Conservation (phyloP, 1,284 basidiomycete species). For the Filobasidium uniguttulatum region DNA sequence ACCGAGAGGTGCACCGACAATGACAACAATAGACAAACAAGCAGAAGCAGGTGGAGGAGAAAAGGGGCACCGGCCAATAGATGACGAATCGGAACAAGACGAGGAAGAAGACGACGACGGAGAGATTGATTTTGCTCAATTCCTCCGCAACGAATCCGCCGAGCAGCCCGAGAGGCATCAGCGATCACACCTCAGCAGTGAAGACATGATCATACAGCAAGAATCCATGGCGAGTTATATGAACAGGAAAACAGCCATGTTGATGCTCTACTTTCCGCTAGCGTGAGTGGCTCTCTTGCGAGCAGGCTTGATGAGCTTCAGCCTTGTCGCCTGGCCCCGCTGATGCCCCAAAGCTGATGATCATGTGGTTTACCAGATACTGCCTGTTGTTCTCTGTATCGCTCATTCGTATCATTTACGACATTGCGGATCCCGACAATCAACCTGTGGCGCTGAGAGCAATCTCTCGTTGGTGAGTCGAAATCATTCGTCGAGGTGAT, state of each 20-base stretch:
- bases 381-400: conserved; percentile 35
- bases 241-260: conserved; percentile 36
- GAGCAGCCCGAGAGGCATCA: conserved; percentile 13
- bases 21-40: not conserved
- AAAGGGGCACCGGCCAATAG: too few relatives aligned
- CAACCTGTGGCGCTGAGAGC: conserved; percentile 29
- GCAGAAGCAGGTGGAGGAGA: conserved; percentile 7
- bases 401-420: conserved; percentile 35
- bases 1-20: not conserved
- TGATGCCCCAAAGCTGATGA: not conserved
- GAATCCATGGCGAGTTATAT: conserved; percentile 36
- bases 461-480: conserved; percentile 30
- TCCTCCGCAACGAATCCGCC: conserved; percentile 22
- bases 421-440: conserved; percentile 24
- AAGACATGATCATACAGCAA: conserved; percentile 27
- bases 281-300: conserved; percentile 24
- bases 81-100: too few relatives aligned
- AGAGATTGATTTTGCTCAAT: conserved; percentile 25
- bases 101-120: conserved; percentile 21
- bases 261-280: conserved; percentile 37
- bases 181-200: conserved; percentile 17
- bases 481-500: not conserved
- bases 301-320: too few relatives aligned
- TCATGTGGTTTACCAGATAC: conserved; percentile 2
- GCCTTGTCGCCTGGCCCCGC: not conserved